These are phyloP conservation scores for Teratosphaeria pseudoeucalypti DNA, from an alignment of 2,329 filamentous ascomycete genomes.

Conservation along the genomic window DNA sequence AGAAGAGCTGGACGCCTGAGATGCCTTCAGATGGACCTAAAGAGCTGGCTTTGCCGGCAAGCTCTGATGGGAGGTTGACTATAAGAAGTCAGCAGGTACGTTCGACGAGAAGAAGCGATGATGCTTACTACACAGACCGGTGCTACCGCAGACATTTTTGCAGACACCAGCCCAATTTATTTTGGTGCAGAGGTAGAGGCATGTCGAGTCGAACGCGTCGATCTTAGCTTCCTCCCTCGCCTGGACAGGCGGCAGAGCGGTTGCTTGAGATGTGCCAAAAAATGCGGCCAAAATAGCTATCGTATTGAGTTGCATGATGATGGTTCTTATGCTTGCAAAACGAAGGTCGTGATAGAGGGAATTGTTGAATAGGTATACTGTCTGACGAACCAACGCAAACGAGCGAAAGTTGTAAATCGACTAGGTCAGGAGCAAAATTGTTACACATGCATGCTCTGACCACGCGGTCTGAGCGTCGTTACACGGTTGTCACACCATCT, in stretches of 20 bases:
- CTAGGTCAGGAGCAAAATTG: not conserved
- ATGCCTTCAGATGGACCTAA: not conserved
- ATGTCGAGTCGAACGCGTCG: not conserved
- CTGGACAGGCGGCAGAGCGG: not conserved
- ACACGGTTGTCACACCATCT: not conserved
- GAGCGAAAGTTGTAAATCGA: not conserved
- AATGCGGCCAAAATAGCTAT: not conserved
- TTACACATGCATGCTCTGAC: not conserved
- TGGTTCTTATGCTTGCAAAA: not conserved
- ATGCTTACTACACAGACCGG: not conserved
- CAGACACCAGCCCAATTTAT: not conserved
- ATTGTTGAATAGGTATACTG: not conserved
- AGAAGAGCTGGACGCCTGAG: not conserved
- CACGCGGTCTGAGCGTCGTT: not conserved
- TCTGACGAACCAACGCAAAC: not conserved
- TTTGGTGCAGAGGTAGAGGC: not conserved
- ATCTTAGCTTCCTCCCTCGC: not conserved
- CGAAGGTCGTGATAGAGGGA: not conserved
- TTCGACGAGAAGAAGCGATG: not conserved
- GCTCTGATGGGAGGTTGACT: not conserved
- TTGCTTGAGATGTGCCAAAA: not conserved
- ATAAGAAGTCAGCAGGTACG: not conserved
- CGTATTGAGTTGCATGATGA: not conserved
- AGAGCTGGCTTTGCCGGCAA: not conserved
- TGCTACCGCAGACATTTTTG: not conserved